phyloP scores from a whole-genome alignment of 1,139 yeast species.

The Magnusiomyces ingens region DNA sequence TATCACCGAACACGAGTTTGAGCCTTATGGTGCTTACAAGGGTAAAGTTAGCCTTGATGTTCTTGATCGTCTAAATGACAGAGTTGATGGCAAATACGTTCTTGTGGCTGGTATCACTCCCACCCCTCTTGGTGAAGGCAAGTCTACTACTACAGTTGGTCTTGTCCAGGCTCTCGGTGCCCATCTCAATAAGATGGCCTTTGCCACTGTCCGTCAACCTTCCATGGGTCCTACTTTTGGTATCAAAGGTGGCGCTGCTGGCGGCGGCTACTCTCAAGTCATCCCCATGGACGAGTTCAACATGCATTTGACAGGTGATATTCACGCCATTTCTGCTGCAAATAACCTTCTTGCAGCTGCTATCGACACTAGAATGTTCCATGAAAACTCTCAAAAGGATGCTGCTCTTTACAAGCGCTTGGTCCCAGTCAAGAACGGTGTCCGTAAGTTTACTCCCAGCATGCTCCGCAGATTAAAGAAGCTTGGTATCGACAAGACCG shows the following conservation, averaged over 20 bases:
- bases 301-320: constrained; percentile 97
- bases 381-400: constrained; percentile 86
- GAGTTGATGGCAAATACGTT: constrained; percentile 78
- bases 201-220: constrained; percentile 97
- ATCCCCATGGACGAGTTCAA: constrained; percentile 99
- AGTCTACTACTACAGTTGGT: constrained; percentile 94
- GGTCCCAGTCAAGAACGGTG: constrained; percentile 87
- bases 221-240: constrained; percentile 99
- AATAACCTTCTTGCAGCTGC: constrained; percentile 96
- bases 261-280: constrained; percentile 98
- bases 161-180: constrained; percentile 98
- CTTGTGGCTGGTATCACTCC: constrained; percentile 97
- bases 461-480: constrained; percentile 74
- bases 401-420: constrained; percentile 79
- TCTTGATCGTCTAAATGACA: constrained; percentile 59
- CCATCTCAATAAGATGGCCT: constrained; percentile 74
- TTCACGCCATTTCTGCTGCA: constrained; percentile 95
- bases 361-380: constrained; percentile 95
- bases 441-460: constrained; percentile 66
- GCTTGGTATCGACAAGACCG: constrained; percentile 72
- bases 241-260: constrained; percentile 99
- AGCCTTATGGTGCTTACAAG: constrained; percentile 84
- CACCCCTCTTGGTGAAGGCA: constrained; percentile 97
- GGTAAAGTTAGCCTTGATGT: constrained; percentile 79
- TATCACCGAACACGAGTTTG: constrained; percentile 71